phyloP scores from a whole-genome alignment of 2,329 filamentous ascomycete genomes.

The Periconia sp. region DNA sequence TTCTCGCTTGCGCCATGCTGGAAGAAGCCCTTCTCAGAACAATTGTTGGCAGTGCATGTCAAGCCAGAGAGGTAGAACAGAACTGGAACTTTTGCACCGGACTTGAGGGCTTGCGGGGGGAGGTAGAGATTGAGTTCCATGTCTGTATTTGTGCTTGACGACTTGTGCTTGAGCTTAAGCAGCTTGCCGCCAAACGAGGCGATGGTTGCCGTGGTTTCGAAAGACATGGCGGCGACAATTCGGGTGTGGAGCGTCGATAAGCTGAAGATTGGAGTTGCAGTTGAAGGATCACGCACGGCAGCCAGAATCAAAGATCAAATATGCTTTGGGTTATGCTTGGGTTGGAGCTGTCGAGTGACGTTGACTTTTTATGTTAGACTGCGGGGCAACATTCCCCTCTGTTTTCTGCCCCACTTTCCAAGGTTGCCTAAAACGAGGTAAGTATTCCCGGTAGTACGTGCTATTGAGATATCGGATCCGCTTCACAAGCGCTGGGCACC shows the following conservation, averaged over 20 bases:
- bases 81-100: conserved; percentile 72
- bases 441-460: conserved; percentile 26
- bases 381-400: conserved; percentile 39
- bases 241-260: conserved; percentile 1
- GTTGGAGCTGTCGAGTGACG: conserved; percentile 33
- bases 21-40: conserved; percentile 84
- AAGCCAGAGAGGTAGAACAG: conserved; percentile 93
- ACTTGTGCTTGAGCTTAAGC: conserved; percentile 89
- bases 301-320: no score
- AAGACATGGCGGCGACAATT: conserved; percentile 59
- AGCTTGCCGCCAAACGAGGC: conserved; percentile 92
- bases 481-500: conserved; percentile 25
- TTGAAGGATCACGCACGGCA: no score
- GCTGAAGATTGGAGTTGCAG: neutral
- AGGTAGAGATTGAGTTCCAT: conserved; percentile 96
- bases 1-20: conserved; percentile 79
- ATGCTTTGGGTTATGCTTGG: no score
- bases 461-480: conserved; percentile 39
- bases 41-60: conserved; percentile 89
- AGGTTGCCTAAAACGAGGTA: conserved; percentile 24
- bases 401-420: conserved; percentile 33
- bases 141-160: conserved; percentile 77
- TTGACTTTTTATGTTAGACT: conserved; percentile 31
- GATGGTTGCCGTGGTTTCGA: conserved; percentile 89
- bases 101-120: conserved; percentile 70